These are phyloP conservation scores for Tilletia caries DNA, from an alignment of 1,284 basidiomycete genomes.

Conservation along the genomic window DNA sequence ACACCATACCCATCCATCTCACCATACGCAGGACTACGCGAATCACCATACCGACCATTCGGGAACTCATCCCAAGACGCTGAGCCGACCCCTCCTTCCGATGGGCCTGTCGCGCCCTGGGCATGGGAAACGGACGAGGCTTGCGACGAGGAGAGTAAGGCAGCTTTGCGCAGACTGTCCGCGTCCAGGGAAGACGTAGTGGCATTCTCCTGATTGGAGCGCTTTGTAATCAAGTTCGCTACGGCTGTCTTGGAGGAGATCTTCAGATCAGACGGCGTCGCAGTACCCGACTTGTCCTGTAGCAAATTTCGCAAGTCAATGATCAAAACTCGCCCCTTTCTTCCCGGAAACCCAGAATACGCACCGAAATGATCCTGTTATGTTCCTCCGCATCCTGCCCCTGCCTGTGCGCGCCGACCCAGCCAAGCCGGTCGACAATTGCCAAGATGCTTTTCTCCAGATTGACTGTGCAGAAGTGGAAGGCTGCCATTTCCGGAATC, in stretches of 20 bases:
- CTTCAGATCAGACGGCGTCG: constrained; percentile 5
- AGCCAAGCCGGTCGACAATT: constrained; percentile 2
- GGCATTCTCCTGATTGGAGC: neutral
- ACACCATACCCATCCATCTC: constrained; percentile 53
- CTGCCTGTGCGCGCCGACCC: neutral
- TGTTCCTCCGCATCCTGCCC: neutral
- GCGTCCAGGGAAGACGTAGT: neutral
- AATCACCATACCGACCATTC: constrained; percentile 50
- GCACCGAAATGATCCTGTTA: constrained; percentile 6
- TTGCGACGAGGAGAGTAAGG: neutral
- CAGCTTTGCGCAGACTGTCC: constrained; percentile 1
- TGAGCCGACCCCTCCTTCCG: constrained; percentile 13
- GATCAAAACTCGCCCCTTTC: too few species aligned
- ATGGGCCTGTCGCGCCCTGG: neutral
- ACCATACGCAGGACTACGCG: constrained; percentile 50
- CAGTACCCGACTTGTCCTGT: constrained; percentile 7
- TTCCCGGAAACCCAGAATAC: too few species aligned
- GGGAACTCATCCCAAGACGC: constrained; percentile 52
- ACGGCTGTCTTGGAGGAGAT: neutral
- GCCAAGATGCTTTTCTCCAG: constrained; percentile 86
- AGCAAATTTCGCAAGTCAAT: neutral
- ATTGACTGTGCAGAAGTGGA: constrained; percentile 96
- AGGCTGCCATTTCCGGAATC: constrained; percentile 67
- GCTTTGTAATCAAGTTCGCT: neutral
- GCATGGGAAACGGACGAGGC: neutral